phyloP scores from a whole-genome alignment of 352 stramenopile species.

The Pythium aquatile region DNA sequence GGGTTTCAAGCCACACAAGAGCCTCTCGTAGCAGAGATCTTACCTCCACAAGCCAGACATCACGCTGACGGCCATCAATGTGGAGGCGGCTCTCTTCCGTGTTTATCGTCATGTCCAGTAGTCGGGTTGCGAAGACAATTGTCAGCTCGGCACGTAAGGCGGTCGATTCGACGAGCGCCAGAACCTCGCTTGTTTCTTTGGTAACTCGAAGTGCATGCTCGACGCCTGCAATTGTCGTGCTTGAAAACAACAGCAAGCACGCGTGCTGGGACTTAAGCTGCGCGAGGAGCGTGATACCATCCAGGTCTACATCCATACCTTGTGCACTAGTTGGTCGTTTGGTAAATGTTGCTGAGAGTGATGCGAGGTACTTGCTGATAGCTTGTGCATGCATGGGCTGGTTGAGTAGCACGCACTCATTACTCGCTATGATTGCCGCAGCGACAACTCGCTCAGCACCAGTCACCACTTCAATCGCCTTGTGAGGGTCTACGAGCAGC shows the following conservation, averaged over 20 bases:
- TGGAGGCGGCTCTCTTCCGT: too few relatives aligned
- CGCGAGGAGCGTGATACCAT: conserved; percentile 16
- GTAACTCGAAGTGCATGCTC: conserved; percentile 10
- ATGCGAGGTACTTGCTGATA: conserved; percentile 23
- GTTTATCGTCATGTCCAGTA: not conserved
- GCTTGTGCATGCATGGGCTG: conserved; percentile 19
- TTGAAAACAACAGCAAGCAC: conserved; percentile 4
- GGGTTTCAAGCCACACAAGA: conserved; percentile 3
- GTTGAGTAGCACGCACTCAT: conserved; percentile 13
- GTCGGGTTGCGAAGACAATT: conserved; percentile 3
- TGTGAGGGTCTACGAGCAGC: not conserved
- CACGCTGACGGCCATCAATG: not conserved
- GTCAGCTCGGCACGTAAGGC: not conserved
- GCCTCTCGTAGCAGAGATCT: conserved; percentile 6
- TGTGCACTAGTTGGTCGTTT: not conserved
- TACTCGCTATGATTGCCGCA: conserved; percentile 4
- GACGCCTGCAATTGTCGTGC: not conserved
- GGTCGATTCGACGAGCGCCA: conserved; percentile 4
- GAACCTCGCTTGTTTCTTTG: conserved; percentile 15
- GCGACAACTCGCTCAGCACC: conserved; percentile 10
- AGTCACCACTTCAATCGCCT: conserved; percentile 8
- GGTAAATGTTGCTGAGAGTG: not conserved
- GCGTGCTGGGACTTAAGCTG: conserved; percentile 18
- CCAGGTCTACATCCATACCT: conserved; percentile 13
- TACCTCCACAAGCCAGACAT: conserved; percentile 12